These are phyloP conservation scores for Tulasnella sp. DNA, from an alignment of 768 basidiomycete genomes.

Conservation along the genomic window DNA sequence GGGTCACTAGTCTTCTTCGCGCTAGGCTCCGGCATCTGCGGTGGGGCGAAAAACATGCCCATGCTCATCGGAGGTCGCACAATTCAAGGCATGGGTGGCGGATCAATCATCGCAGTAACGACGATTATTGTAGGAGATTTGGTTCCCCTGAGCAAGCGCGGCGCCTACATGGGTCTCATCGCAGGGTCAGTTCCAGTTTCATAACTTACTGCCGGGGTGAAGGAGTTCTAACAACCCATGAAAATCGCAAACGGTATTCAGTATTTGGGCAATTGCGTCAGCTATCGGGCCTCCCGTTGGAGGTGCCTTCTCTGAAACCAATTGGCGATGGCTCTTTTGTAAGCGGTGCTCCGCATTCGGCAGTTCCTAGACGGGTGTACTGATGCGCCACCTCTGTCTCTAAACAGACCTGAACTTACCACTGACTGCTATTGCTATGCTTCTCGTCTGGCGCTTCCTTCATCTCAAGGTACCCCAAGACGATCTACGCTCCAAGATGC, in stretches of 20 bases:
- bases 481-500: constrained; percentile 21
- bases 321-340: constrained; percentile 28
- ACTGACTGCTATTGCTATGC: constrained; percentile 19
- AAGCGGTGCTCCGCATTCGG: neutral
- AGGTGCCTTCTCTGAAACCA: constrained; percentile 30
- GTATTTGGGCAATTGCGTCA: constrained; percentile 37
- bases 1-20: constrained; percentile 39
- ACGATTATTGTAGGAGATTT: constrained; percentile 40
- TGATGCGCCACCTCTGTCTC: neutral
- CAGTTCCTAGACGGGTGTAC: too few relatives aligned
- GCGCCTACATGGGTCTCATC: constrained; percentile 39
- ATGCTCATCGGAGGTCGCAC: constrained; percentile 40
- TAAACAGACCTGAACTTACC: constrained; percentile 28
- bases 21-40: constrained; percentile 43
- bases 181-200: constrained; percentile 35
- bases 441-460: constrained; percentile 23
- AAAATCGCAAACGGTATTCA: constrained; percentile 18
- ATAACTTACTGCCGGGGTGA: neutral
- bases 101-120: constrained; percentile 36
- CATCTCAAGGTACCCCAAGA: neutral
- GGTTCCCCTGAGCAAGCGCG: constrained; percentile 46
- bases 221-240: neutral
- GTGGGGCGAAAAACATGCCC: constrained; percentile 42
- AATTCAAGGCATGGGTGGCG: constrained; percentile 38
- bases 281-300: constrained; percentile 25